Evolutionary conservation across 2,329 filamentous ascomycete genomes (phyloP).

Genomic region (Calonectria hongkongensis): DNA sequence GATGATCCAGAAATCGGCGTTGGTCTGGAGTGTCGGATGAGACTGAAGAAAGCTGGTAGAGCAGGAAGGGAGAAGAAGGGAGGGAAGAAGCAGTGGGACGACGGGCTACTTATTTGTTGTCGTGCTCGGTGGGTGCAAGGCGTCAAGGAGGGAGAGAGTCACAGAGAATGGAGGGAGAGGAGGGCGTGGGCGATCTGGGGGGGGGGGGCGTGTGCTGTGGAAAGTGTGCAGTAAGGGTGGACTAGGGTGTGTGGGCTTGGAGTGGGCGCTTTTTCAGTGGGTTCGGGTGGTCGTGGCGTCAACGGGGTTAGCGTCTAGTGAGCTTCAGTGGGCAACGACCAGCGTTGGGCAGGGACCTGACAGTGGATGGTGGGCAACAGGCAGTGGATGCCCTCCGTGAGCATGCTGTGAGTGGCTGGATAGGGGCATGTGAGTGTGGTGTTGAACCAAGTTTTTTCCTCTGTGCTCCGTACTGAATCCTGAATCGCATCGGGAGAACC

Average conservation of each 20-base stretch:
- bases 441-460: slow-evolving; percentile 6
- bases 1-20: slow-evolving; percentile 60
- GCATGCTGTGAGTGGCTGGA: slow-evolving; percentile 4
- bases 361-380: slow-evolving; percentile 12
- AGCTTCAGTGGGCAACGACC: slow-evolving; percentile 25
- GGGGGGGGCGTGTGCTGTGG: slow-evolving; percentile 21
- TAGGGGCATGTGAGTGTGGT: slow-evolving; percentile 16
- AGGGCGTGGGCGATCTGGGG: slow-evolving; percentile 31
- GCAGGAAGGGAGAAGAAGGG: slow-evolving; percentile 59
- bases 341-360: slow-evolving; percentile 5
- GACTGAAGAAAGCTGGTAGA: slow-evolving; percentile 57
- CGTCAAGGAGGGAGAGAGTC: slow-evolving; percentile 27
- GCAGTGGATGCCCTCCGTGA: slow-evolving; percentile 15
- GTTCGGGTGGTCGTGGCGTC: slow-evolving; percentile 28
- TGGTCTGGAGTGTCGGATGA: slow-evolving; percentile 55
- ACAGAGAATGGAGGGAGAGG: slow-evolving; percentile 40
- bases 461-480: neutral
- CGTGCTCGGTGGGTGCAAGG: slow-evolving; percentile 42
- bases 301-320: slow-evolving; percentile 33
- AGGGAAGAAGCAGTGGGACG: slow-evolving; percentile 55
- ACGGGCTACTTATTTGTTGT: slow-evolving; percentile 66
- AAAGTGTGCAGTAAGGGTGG: slow-evolving; percentile 22
- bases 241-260: slow-evolving; percentile 37
- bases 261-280: slow-evolving; percentile 34
- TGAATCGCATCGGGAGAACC: slow-evolving; percentile 30